Evolutionary conservation across 768 basidiomycete species (phyloP).

Genomic region (Crucibulum laeve): DNA sequence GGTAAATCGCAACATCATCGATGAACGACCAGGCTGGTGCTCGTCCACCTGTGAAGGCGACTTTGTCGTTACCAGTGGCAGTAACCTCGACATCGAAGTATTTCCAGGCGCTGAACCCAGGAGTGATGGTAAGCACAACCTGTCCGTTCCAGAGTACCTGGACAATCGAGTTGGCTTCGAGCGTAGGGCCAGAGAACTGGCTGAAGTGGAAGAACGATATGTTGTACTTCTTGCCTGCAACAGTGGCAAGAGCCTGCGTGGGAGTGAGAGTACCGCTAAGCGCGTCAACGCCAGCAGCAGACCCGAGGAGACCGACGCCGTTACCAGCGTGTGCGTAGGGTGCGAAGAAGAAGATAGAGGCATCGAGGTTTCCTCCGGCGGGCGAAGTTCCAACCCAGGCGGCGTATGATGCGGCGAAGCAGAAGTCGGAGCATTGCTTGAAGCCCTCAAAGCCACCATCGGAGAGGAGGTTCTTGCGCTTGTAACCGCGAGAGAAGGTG

Average conservation of each 20-base stretch:
- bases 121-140: conserved; percentile 23
- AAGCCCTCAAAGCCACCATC: conserved; percentile 44
- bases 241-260: conserved; percentile 24
- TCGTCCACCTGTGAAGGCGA: conserved; percentile 36
- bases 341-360: conserved; percentile 37
- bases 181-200: conserved; percentile 26
- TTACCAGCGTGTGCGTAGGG: conserved; percentile 35
- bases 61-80: conserved; percentile 29
- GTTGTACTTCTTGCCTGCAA: conserved; percentile 30
- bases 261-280: conserved; percentile 34
- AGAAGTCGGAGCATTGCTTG: conserved; percentile 33
- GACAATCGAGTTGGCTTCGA: conserved; percentile 30
- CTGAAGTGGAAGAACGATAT: conserved; percentile 39
- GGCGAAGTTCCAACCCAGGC: conserved; percentile 38
- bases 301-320: conserved; percentile 38
- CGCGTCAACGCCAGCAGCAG: conserved; percentile 30
- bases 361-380: conserved; percentile 31
- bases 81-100: conserved; percentile 30
- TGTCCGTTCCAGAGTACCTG: conserved; percentile 41
- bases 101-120: conserved; percentile 34
- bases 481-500: conserved; percentile 43
- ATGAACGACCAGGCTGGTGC: conserved; percentile 48
- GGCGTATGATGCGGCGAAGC: conserved; percentile 28
- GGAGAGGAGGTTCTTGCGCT: conserved; percentile 28
- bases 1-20: conserved; percentile 33